Evolutionary conservation across 1,284 basidiomycete species (phyloP).

Genomic region (Phellinidium pouzarii): DNA sequence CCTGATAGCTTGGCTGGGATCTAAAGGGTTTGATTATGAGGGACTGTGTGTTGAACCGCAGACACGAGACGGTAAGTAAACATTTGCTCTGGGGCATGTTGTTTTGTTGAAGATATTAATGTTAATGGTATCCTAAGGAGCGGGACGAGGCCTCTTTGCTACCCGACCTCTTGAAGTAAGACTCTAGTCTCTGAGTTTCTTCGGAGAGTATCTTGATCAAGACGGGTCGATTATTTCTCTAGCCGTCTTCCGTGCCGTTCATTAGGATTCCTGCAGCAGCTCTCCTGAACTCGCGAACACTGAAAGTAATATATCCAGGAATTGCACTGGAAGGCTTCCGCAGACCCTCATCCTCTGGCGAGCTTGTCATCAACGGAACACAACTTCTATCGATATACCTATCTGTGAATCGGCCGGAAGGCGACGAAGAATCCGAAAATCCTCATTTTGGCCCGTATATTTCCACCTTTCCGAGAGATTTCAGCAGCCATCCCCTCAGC

Average conservation of each 20-base stretch:
- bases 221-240: not conserved
- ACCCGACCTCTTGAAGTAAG: conserved; percentile 39
- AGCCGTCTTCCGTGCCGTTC: conserved; percentile 47
- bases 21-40: conserved; percentile 43
- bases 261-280: conserved; percentile 64
- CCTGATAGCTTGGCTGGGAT: conserved; percentile 50
- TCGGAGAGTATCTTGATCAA: not conserved
- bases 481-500: conserved; percentile 68
- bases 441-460: conserved; percentile 72
- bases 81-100: not conserved
- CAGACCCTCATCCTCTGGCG: conserved; percentile 8
- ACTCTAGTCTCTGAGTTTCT: not conserved
- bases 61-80: conserved; percentile 18
- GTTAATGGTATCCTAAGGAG: conserved; percentile 33
- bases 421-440: conserved; percentile 39
- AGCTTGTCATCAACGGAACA: conserved; percentile 42
- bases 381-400: conserved; percentile 48
- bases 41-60: conserved; percentile 42
- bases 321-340: conserved; percentile 12
- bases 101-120: not conserved
- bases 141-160: conserved; percentile 69
- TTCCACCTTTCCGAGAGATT: conserved; percentile 60
- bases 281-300: conserved; percentile 64
- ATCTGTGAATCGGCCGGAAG: conserved; percentile 31
- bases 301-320: conserved; percentile 46